Evolutionary conservation across 768 basidiomycete genomes (phyloP), one percentile per base, ranked within the genome.

Genomic region (Amanita pseudoporphyria): DNA sequence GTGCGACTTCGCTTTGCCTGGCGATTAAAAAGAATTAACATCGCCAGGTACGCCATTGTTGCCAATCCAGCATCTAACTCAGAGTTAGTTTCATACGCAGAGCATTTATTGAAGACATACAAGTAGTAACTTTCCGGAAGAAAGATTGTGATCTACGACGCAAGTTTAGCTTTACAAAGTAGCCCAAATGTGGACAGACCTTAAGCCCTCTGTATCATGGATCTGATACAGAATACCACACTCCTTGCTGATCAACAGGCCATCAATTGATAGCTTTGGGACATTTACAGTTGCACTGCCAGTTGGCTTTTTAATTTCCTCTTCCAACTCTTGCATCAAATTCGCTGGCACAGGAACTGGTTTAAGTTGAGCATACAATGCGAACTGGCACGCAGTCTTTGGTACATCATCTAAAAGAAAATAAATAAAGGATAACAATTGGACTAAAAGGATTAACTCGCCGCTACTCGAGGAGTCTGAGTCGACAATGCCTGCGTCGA

Each of bases 181-280:
- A n/a, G 48, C 28, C 30, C 5, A 6, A 37, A 9, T 6, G 31
- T 37, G 10, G 16, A 52, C 71, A 19, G 53, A 87, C 84, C 84
- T 76, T 44, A 93, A 60, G 0, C 90, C 90, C 38, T 79, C 72
- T 0, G 82, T 78, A 19, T 82, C 75, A 22, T 71, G 71, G 3
- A 90, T 58, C 51, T 82, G 81, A 44, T 81, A 80, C 33, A 90
- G 63, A 33, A 91, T 64, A 3, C 87, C 92, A 59, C 92, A 95
- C 52, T 87, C 78, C 57, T 77, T 78, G 61, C 91, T 93, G 41
- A 93, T 58, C 1, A 91, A 60, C 6, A 93, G 67, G 7, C 79
- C 85, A 45, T 74, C 77, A 38, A 89, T 58, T 2, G 68, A 68
- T 47, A 87, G 61, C 30, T 73, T 76, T 2, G 85, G 84, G 0